Base-by-base conservation (phyloP, 2,329 filamentous ascomycete species). In the Penicillium sp. region DNA sequence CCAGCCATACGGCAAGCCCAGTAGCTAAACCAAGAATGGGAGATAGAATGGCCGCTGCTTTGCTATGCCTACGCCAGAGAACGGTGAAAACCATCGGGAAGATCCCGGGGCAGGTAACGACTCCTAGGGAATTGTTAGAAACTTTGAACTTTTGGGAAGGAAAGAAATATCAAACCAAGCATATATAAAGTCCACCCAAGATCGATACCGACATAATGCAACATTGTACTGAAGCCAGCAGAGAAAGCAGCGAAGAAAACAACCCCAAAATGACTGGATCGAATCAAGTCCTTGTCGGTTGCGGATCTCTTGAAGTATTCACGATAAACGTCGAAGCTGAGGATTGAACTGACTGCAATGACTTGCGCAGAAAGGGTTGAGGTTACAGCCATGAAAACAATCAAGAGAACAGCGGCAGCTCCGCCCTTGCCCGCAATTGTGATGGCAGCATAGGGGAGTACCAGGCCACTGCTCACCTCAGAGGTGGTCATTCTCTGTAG, bases 151-250 rank as follows among this genome's bases (percentile, higher is more conserved):
- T 6, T 6, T 3, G 2, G 23, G 2, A n/a, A 4, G 7, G 3
- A n/a, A 5, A n/a, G 7, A 3, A 40, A 13, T 1, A 5, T 47
- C 59, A 29, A 63, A 71, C 70, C 75, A 0, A 83, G 74, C 79
- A 83, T 81, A 56, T 83, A 83, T 1, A 83, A 55, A 0, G 79
- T 82, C 81, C 81, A 84, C 1, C 78, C 77, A 0, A 84, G 71
- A 43, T 83, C 78, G 4, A 83, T 77, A 0, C 80, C 80, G 0
- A 80, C 81, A 42, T 83, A 82, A 65, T 83, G 75, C 1, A 84
- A 65, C 48, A 80, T 77, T 0, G 80, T 83, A 9, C 79, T 79
- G 54, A 84, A 82, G 0, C 73, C 77, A 0, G 81, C 79, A 0
- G 79, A 77, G 52, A 84, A 80, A 0, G 81, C 61, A 0, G 77